Percentiles rank a stretch among this genome's conserved stretches.
Conservation (phyloP, 352 stramenopile species). For the Phytophthora megakarya region DNA sequence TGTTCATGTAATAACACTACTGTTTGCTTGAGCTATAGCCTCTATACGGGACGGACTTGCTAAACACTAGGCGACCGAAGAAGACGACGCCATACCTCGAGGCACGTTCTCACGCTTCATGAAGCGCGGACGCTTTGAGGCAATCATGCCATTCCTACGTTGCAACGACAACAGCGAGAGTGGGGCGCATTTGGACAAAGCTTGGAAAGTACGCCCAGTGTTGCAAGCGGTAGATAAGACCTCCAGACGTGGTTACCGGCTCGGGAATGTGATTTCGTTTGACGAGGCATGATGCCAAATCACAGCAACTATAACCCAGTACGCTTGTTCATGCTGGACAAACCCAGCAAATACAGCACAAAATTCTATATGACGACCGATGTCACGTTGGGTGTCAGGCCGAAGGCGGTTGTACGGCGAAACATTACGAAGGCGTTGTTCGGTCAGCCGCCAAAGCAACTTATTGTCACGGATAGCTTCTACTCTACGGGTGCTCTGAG, state of each 20-base stretch:
- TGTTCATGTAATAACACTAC: not conserved
- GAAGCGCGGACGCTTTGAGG: not conserved
- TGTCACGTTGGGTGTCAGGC: not conserved
- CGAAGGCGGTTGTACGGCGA: not conserved
- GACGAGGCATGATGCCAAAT: too few species aligned
- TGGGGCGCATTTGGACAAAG: too few species aligned
- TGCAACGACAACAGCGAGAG: not conserved
- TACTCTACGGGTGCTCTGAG: not conserved
- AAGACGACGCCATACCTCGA: slow-evolving; percentile 5
- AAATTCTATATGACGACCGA: too few species aligned
- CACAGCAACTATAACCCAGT: too few species aligned
- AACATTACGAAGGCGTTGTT: not conserved
- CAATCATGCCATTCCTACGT: not conserved
- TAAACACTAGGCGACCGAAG: not conserved
- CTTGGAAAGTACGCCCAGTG: too few species aligned
- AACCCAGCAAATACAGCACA: too few species aligned
- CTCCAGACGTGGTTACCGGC: too few species aligned
- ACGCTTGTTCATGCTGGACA: too few species aligned
- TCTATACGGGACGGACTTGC: slow-evolving; percentile 6
- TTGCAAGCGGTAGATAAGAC: too few species aligned
- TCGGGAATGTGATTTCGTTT: too few species aligned
- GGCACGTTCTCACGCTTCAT: not conserved
- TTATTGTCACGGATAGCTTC: not conserved
- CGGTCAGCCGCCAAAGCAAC: not conserved
- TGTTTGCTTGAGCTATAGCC: not conserved